Evolutionary conservation across 2,329 filamentous ascomycete genomes (phyloP), one percentile per base, ranked within the genome.

Genomic region (Fusarium buharicum): DNA sequence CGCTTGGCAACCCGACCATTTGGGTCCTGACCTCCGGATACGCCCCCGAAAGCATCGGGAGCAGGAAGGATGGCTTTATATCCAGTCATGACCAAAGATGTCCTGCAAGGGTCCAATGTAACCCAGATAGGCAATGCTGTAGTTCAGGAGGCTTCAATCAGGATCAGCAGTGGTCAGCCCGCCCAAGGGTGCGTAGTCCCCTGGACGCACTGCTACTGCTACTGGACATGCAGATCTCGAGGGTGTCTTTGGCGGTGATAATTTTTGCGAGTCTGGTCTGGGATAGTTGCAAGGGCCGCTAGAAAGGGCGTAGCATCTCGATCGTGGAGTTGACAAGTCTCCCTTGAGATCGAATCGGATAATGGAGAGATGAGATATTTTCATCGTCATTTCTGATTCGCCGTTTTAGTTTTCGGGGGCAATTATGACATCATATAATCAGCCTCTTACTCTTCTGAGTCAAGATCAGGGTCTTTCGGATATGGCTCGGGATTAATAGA

Each of bases 261-360:
- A 4, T 11, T 20, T n/a, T 20, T n/a, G 33, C 24, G 6, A 22
- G n/a, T 20, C 48, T 24, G 22, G 41, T 22, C n/a, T 33, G 38
- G 55, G 44, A 8, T 41, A 20, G 22, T 16, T 24, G 46, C 14
- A 39, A 22, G 17, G n/a, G 24, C 55, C 56, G 17, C 55, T 60
- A 60, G 38, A 13, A 11, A 24, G 30, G 30, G 13, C 6, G 12
- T n/a, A n/a, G 13, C 6, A n/a, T 17, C 41, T 43, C 55, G 56
- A 59, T 59, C 56, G 55, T 44, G 48, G 41, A 59, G 56, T 55
- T 60, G 48, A 36, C 55, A 55, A 49, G 48, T 48, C 28, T 39
- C 41, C 37, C 48, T 59, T 28, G 48, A 11, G 31, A 59, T 55
- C 55, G 55, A 27, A 37, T 24, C 36, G 13, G 18, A 54, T 22